These are phyloP conservation scores for Hymenoscyphus fraxineus DNA, from an alignment of 2,329 filamentous ascomycete species.

Conservation along the genomic window DNA sequence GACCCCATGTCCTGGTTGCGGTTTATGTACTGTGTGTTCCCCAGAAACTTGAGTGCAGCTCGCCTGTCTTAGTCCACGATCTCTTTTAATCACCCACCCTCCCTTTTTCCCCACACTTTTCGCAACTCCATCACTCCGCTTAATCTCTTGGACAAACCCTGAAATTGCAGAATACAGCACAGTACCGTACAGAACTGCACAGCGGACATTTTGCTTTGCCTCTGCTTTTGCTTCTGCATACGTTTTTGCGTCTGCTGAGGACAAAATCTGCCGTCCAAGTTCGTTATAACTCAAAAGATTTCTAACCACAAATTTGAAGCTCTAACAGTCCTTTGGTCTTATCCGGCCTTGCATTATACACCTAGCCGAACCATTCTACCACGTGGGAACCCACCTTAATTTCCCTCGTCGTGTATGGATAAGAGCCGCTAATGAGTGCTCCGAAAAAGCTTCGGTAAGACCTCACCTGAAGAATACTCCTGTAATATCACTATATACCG, in stretches of 20 bases:
- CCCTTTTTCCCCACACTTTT: conserved; percentile 13
- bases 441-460: conserved; percentile 1
- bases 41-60: background rate
- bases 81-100: background rate
- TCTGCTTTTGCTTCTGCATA: background rate
- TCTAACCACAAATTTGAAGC: conserved; percentile 3
- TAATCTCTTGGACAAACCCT: background rate
- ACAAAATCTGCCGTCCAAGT: conserved; percentile 7
- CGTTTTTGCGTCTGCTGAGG: background rate
- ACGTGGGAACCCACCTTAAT: conserved; percentile 8
- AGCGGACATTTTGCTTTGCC: conserved; percentile 8
- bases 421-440: conserved; percentile 1
- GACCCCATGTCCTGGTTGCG: too few relatives aligned
- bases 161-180: background rate
- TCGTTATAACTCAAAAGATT: conserved; percentile 1
- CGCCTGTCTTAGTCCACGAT: conserved; percentile 1
- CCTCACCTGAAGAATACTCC: background rate
- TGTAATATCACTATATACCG: background rate
- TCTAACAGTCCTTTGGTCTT: background rate
- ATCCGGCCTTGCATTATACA: background rate
- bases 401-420: background rate
- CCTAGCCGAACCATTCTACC: background rate
- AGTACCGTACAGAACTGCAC: background rate
- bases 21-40: too few relatives aligned
- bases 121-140: conserved; percentile 13